These are phyloP conservation scores for Acephala macrosclerotiorum DNA, from an alignment of 2,329 filamentous ascomycete genomes.

Conservation along the genomic window DNA sequence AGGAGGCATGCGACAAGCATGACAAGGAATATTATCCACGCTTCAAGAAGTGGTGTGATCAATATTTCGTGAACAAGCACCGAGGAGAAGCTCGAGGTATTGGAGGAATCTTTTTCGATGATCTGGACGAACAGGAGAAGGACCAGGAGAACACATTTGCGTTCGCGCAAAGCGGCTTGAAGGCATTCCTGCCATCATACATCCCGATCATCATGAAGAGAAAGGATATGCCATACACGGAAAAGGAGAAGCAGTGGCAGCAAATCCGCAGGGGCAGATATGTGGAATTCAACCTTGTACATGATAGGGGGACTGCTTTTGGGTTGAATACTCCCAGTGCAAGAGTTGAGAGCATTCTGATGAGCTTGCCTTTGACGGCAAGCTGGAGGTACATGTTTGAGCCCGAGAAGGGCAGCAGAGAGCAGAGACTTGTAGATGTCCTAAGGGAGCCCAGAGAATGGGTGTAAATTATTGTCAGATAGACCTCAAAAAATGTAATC, in stretches of 20 bases:
- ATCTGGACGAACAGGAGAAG: constrained; percentile 86
- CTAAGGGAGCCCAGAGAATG: constrained; percentile 70
- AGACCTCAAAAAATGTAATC: constrained; percentile 5
- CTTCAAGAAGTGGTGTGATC: constrained; percentile 98
- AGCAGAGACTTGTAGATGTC: constrained; percentile 82
- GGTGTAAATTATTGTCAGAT: constrained; percentile 52
- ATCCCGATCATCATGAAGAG: constrained; percentile 86
- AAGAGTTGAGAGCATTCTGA: constrained; percentile 93
- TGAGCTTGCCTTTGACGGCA: constrained; percentile 94
- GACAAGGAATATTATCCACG: constrained; percentile 90
- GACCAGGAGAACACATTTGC: constrained; percentile 90
- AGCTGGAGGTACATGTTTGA: constrained; percentile 97
- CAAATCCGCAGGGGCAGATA: constrained; percentile 93
- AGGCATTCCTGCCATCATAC: constrained; percentile 89
- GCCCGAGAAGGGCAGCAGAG: constrained; percentile 75
- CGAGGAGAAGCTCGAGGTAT: constrained; percentile 85
- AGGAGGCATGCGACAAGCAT: constrained; percentile 91
- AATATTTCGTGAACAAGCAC: constrained; percentile 96
- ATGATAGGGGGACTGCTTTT: constrained; percentile 94
- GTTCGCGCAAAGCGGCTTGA: constrained; percentile 85
- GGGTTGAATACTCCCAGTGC: constrained; percentile 92
- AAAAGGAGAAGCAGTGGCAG: constrained; percentile 93
- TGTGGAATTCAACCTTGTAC: constrained; percentile 97
- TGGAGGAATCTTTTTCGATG: constrained; percentile 98
- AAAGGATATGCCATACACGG: constrained; percentile 91